A percentile compares a stretch with the other conserved stretches of the same genome.
phyloP scores from a whole-genome alignment of 495 filamentous ascomycete genomes.

The Xylaria cubensis region DNA sequence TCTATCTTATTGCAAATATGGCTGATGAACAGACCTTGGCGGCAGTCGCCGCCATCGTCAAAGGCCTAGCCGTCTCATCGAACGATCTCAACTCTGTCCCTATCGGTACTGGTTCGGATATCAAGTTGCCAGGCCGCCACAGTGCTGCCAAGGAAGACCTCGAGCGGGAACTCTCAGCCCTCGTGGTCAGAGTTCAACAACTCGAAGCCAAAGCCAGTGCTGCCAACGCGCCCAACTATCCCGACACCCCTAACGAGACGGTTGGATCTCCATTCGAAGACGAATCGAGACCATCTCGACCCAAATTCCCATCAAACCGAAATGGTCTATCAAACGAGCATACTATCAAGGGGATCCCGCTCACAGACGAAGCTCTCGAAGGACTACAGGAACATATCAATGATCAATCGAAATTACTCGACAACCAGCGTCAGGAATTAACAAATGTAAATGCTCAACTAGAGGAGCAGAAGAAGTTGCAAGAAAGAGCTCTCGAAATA shows the following conservation, averaged over 20 bases:
- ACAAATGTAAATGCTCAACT: constrained; percentile 71
- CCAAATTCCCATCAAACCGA: constrained; percentile 36
- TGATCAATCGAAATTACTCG: constrained; percentile 78
- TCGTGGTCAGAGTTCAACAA: constrained; percentile 70
- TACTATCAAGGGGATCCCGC: constrained; percentile 42
- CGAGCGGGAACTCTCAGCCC: constrained; percentile 72
- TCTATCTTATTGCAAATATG: constrained; percentile 46
- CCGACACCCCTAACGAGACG: constrained; percentile 68
- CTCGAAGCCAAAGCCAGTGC: constrained; percentile 70
- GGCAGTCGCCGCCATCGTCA: constrained; percentile 68
- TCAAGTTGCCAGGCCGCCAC: constrained; percentile 69
- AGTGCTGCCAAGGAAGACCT: constrained; percentile 69
- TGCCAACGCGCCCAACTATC: constrained; percentile 61
- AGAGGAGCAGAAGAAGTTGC: constrained; percentile 67
- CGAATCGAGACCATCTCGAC: constrained; percentile 36
- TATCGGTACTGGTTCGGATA: constrained; percentile 47
- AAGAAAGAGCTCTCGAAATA: constrained; percentile 65
- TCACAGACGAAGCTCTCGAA: constrained; percentile 74
- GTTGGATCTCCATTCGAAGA: constrained; percentile 61
- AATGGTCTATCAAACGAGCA: constrained; percentile 43
- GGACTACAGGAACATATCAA: constrained; percentile 76
- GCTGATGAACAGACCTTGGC: constrained; percentile 66
- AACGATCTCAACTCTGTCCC: constrained; percentile 37
- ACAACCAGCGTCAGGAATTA: constrained; percentile 74
- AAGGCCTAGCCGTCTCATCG: constrained; percentile 63